phyloP scores from a whole-genome alignment of 164 flowering plant genomes.

The Buxus sempervirens region DNA sequence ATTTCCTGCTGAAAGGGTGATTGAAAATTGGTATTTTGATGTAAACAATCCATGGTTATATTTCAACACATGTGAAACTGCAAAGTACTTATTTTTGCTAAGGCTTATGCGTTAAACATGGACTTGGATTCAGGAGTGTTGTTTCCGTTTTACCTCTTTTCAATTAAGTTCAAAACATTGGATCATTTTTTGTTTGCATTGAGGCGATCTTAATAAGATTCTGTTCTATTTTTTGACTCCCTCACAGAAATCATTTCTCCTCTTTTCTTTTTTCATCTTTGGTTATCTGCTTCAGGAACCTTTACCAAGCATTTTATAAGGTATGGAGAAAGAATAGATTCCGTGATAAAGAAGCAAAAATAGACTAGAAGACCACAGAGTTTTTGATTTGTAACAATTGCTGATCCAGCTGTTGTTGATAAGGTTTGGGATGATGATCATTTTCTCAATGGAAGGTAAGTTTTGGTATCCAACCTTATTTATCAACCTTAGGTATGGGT shows the following conservation, averaged over 20 bases:
- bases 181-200: background rate
- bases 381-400: slow-evolving; percentile 67
- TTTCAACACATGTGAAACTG: no score
- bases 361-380: slow-evolving; percentile 54
- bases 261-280: background rate
- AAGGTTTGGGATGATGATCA: slow-evolving; percentile 54
- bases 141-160: no score
- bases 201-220: background rate
- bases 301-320: slow-evolving; percentile 48
- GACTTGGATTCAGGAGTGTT: no score
- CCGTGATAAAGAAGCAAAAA: slow-evolving; percentile 60
- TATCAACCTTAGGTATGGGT: no score
- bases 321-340: slow-evolving; percentile 60
- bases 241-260: background rate
- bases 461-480: background rate
- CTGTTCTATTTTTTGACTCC: background rate
- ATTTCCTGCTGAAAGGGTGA: no score
- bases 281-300: slow-evolving; percentile 35
- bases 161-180: background rate
- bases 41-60: no score
- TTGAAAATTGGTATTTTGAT: no score
- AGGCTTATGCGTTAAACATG: no score
- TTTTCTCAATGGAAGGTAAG: slow-evolving; percentile 62
- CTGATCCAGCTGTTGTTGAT: slow-evolving; percentile 50
- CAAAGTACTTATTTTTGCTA: no score